phyloP scores from a whole-genome alignment of 257 asterid species.

The Linaria vulgaris region DNA sequence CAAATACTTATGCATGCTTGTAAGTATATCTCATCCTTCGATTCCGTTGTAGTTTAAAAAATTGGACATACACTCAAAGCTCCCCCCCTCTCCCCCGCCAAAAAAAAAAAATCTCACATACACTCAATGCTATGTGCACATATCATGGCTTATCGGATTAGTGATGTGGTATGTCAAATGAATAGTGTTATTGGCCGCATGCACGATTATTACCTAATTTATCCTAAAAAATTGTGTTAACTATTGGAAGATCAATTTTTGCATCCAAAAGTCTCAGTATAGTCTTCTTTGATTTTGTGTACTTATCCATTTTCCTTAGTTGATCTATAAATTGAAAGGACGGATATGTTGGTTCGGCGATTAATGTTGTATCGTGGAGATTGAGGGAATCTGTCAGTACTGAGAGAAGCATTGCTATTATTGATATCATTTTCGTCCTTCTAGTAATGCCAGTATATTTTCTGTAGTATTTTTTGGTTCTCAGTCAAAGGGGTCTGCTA shows the following conservation, averaged over 20 bases:
- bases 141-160: background rate
- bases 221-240: background rate
- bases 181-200: conserved; percentile 6
- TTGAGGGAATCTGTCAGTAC: too few species aligned
- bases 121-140: background rate
- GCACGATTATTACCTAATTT: conserved; percentile 2
- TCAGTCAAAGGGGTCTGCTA: conserved; percentile 44
- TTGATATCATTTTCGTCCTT: conserved; percentile 10
- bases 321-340: too few species aligned
- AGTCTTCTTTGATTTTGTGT: conserved; percentile 8
- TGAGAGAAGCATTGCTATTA: background rate
- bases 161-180: conserved; percentile 15
- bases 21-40: conserved; percentile 41
- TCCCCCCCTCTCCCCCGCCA: too few species aligned
- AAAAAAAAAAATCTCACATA: background rate
- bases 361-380: too few species aligned
- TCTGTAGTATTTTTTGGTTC: conserved; percentile 57
- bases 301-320: background rate
- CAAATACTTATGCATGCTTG: conserved; percentile 78
- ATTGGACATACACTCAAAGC: conserved; percentile 10
- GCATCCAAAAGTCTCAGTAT: conserved; percentile 1
- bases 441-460: conserved; percentile 28
- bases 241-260: background rate
- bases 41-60: conserved; percentile 22
- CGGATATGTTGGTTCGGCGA: too few species aligned